These are phyloP conservation scores for Dothistroma septosporum DNA, from an alignment of 2,329 filamentous ascomycete genomes.

Conservation along the genomic window DNA sequence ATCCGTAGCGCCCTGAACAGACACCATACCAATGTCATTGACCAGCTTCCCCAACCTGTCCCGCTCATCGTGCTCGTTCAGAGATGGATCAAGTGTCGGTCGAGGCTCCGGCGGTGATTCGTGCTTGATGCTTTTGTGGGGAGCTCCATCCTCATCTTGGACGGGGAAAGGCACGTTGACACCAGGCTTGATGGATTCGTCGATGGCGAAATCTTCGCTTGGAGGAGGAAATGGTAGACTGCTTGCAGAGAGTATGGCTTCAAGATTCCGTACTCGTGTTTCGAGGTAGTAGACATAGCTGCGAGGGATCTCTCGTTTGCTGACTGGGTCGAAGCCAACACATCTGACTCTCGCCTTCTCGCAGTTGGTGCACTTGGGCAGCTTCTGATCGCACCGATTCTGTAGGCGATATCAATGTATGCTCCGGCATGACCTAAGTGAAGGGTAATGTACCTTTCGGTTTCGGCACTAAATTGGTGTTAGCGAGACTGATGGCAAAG, in stretches of 20 bases:
- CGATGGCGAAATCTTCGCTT: constrained; percentile 55
- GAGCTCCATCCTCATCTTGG: constrained; percentile 18
- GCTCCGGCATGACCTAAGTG: neutral
- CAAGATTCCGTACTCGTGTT: constrained; percentile 76
- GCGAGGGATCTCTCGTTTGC: constrained; percentile 83
- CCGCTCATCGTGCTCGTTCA: constrained; percentile 51
- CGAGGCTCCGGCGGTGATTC: neutral
- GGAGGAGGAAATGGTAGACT: constrained; percentile 69
- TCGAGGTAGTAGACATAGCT: constrained; percentile 96
- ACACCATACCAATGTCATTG: constrained; percentile 69
- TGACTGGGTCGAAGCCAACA: constrained; percentile 94
- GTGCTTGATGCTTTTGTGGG: constrained; percentile 8
- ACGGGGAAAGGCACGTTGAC: constrained; percentile 35
- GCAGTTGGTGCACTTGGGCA: constrained; percentile 86
- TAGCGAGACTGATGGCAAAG: neutral
- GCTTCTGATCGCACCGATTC: constrained; percentile 88
- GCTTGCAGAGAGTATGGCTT: constrained; percentile 66
- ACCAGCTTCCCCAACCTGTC: constrained; percentile 63
- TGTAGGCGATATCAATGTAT: constrained; percentile 1
- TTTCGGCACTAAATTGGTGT: constrained; percentile 61
- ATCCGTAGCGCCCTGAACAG: constrained; percentile 69
- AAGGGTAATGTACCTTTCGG: constrained; percentile 54
- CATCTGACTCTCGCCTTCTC: constrained; percentile 89
- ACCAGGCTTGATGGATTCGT: constrained; percentile 34
- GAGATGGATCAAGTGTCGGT: constrained; percentile 25